Evolutionary conservation across 257 asterid species (phyloP).

Genomic region (Salvia hispanica): DNA sequence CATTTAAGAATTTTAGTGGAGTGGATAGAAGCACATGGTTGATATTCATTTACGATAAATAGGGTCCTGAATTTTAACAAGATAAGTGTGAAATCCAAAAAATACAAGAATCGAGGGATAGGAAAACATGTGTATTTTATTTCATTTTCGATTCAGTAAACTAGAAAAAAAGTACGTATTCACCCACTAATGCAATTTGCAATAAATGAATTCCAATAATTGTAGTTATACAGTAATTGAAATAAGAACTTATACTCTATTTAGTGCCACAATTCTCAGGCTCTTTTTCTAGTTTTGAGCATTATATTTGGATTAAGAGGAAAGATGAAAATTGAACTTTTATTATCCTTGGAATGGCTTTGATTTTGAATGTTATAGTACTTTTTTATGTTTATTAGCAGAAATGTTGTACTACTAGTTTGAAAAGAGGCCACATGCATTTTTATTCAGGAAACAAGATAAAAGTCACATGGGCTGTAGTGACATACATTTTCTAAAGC

Average conservation of each 20-base stretch:
- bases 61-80: constrained; percentile 37
- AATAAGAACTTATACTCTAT: neutral
- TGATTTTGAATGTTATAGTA: neutral
- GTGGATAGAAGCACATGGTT: constrained; percentile 28
- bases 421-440: constrained; percentile 24
- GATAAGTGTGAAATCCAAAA: constrained; percentile 30
- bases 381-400: neutral
- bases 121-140: neutral
- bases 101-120: constrained; percentile 30
- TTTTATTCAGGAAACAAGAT: neutral
- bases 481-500: neutral
- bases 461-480: constrained; percentile 37
- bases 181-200: constrained; percentile 15
- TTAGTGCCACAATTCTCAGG: neutral
- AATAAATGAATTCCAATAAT: too few relatives aligned
- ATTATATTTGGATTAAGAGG: too few relatives aligned
- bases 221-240: too few relatives aligned
- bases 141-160: neutral
- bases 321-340: too few relatives aligned
- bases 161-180: neutral
- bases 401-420: neutral
- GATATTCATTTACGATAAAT: neutral
- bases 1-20: neutral
- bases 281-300: neutral
- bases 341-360: too few relatives aligned